Conservation (phyloP, 768 basidiomycete genomes). For the Rhizopogon rudus region DNA sequence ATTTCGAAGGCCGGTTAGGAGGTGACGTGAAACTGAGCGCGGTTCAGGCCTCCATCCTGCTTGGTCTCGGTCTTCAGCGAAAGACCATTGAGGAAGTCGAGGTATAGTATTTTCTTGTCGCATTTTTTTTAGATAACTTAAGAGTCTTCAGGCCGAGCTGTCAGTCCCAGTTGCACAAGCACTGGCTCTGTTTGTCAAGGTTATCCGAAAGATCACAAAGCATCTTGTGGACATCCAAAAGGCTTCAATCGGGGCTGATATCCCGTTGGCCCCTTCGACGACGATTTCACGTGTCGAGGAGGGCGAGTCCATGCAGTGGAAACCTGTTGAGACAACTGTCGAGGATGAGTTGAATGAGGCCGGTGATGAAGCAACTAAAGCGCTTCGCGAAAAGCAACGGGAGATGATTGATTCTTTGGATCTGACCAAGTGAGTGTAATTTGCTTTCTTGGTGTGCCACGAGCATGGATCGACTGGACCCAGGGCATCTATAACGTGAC, state of each 20-base stretch:
- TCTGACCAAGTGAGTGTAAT: conserved; percentile 68
- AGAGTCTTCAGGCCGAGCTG: conserved; percentile 57
- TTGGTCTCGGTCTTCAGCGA: conserved; percentile 85
- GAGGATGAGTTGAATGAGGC: conserved; percentile 75
- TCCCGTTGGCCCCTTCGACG: conserved; percentile 39
- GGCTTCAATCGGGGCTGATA: conserved; percentile 61
- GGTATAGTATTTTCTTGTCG: conserved; percentile 35
- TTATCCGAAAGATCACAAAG: conserved; percentile 80
- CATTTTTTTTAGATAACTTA: not conserved
- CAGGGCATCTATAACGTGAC: conserved; percentile 12
- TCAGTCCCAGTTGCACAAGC: conserved; percentile 81
- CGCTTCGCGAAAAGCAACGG: conserved; percentile 65
- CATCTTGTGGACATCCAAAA: conserved; percentile 75
- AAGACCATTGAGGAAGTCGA: conserved; percentile 89
- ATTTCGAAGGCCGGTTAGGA: conserved; percentile 73
- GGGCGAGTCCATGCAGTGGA: conserved; percentile 26
- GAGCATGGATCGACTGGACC: conserved; percentile 5
- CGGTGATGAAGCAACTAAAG: conserved; percentile 57
- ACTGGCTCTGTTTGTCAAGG: conserved; percentile 88
- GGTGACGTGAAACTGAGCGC: conserved; percentile 69
- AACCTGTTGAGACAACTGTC: conserved; percentile 41
- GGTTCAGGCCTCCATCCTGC: conserved; percentile 86
- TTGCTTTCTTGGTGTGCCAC: not conserved
- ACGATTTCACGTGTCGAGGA: conserved; percentile 6
- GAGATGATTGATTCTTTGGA: conserved; percentile 88